phyloP scores from a whole-genome alignment of 1,139 yeast genomes.

The Spathaspora sp. region DNA sequence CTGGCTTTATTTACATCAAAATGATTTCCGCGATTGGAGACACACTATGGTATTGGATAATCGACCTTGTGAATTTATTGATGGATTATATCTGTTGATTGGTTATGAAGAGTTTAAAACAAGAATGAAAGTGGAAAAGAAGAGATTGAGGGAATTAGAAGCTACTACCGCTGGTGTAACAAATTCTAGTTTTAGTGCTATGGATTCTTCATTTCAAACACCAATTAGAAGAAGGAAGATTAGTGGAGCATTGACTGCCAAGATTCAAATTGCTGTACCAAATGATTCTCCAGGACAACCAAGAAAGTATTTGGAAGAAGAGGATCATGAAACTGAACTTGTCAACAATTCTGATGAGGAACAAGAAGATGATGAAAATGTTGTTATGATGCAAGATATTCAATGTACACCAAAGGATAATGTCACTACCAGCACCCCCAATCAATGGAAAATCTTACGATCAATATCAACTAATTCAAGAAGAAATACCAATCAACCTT shows the following conservation, averaged over 20 bases:
- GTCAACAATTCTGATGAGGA: slow-evolving; percentile 41
- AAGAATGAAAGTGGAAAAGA: slow-evolving; percentile 47
- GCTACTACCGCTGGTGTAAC: slow-evolving; percentile 9
- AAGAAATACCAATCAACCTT: slow-evolving; percentile 26
- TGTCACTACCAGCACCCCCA: slow-evolving; percentile 6
- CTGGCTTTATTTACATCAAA: slow-evolving; percentile 94
- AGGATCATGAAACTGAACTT: slow-evolving; percentile 23
- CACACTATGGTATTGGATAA: slow-evolving; percentile 84
- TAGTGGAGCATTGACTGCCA: slow-evolving; percentile 67
- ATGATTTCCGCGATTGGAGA: slow-evolving; percentile 95
- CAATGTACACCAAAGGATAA: slow-evolving; percentile 26
- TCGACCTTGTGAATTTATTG: slow-evolving; percentile 68
- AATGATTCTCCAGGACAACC: slow-evolving; percentile 97
- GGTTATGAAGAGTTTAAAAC: slow-evolving; percentile 54
- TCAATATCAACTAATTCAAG: slow-evolving; percentile 39
- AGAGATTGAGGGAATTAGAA: slow-evolving; percentile 29
- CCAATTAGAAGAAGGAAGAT: slow-evolving; percentile 73
- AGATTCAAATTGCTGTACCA: slow-evolving; percentile 79
- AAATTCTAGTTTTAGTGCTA: slow-evolving; percentile 30
- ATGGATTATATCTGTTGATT: slow-evolving; percentile 74
- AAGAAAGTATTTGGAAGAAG: slow-evolving; percentile 57
- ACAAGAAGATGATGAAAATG: slow-evolving; percentile 12
- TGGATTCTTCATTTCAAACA: slow-evolving; percentile 56
- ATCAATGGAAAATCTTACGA: slow-evolving; percentile 43
- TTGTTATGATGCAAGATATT: slow-evolving; percentile 21